Percentiles rank a stretch among this genome's conserved stretches.
Conservation (phyloP, 768 basidiomycete species). For the Austroboletus eburneus region DNA sequence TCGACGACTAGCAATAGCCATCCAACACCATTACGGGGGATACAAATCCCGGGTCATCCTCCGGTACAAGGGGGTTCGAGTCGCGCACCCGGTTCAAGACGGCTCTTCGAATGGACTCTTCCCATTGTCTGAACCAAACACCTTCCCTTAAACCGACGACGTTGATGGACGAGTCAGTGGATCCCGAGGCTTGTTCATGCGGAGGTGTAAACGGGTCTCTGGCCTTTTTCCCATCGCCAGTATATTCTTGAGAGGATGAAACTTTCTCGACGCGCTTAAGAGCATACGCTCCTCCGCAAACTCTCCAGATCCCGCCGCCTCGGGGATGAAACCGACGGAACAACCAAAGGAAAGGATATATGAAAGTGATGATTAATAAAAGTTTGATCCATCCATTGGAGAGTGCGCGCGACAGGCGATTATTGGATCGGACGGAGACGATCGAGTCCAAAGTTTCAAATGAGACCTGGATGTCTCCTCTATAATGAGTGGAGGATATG, state of each 20-base stretch:
- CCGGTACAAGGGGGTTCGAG: slow-evolving; percentile 32
- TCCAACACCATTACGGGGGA: slow-evolving; percentile 22
- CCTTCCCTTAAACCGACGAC: slow-evolving; percentile 64
- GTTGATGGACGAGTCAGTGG: slow-evolving; percentile 33
- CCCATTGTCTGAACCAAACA: slow-evolving; percentile 79
- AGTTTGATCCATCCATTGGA: slow-evolving; percentile 70
- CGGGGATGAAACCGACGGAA: slow-evolving; percentile 62
- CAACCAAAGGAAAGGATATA: slow-evolving; percentile 81
- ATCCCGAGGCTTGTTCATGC: slow-evolving; percentile 18
- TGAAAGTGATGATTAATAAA: slow-evolving; percentile 59
- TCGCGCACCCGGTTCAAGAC: slow-evolving; percentile 44
- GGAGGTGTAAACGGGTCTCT: slow-evolving; percentile 2
- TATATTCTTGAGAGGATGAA: slow-evolving; percentile 6
- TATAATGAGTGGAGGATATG: slow-evolving; percentile 38
- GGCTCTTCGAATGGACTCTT: slow-evolving; percentile 58
- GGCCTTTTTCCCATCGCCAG: slow-evolving; percentile 1
- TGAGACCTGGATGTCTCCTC: slow-evolving; percentile 39
- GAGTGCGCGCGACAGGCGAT: slow-evolving; percentile 59
- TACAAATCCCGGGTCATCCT: slow-evolving; percentile 19
- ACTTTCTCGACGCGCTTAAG: slow-evolving; percentile 43
- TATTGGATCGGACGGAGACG: slow-evolving; percentile 66
- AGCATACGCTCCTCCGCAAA: slow-evolving; percentile 75
- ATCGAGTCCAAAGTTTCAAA: slow-evolving; percentile 45
- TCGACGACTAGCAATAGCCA: slow-evolving; percentile 11
- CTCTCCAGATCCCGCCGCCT: slow-evolving; percentile 73